phyloP scores from a whole-genome alignment of 768 basidiomycete genomes.

The Lyophyllum shimeji region DNA sequence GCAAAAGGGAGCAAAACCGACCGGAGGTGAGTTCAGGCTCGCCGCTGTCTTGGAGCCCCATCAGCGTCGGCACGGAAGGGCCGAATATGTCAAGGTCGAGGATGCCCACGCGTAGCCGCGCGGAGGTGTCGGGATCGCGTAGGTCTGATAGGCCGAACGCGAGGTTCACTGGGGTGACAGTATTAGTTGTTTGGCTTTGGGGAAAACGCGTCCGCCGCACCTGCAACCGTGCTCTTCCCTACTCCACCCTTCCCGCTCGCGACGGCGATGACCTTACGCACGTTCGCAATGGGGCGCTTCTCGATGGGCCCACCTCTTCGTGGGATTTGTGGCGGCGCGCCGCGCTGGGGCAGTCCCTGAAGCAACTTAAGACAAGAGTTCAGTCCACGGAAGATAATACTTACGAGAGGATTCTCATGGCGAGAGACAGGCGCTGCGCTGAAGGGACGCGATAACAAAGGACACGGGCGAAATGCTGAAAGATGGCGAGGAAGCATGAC shows the following conservation, averaged over 20 bases:
- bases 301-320: slow-evolving; percentile 51
- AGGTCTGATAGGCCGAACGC: slow-evolving; percentile 68
- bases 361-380: not conserved
- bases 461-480: not conserved
- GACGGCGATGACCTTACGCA: slow-evolving; percentile 78
- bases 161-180: slow-evolving; percentile 68
- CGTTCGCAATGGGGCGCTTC: slow-evolving; percentile 65
- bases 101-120: slow-evolving; percentile 71
- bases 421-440: slow-evolving; percentile 1
- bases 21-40: slow-evolving; percentile 78
- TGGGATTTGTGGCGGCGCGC: slow-evolving; percentile 56
- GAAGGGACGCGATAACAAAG: slow-evolving; percentile 5
- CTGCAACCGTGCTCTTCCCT: slow-evolving; percentile 83
- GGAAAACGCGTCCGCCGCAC: slow-evolving; percentile 37
- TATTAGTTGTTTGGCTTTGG: not conserved
- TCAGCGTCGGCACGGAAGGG: slow-evolving; percentile 88
- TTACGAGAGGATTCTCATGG: slow-evolving; percentile 22
- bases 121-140: slow-evolving; percentile 30
- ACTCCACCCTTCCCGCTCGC: slow-evolving; percentile 96
- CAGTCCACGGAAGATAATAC: not conserved
- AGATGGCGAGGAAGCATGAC: not conserved
- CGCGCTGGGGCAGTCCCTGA: slow-evolving; percentile 31
- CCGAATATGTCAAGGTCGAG: slow-evolving; percentile 97
- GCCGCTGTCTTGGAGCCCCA: slow-evolving; percentile 78
- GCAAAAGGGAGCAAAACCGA: slow-evolving; percentile 30